Percentiles rank a stretch among this genome's conserved stretches.
Conservation (phyloP, 768 basidiomycete genomes). For the Hirschioporus abietinus region DNA sequence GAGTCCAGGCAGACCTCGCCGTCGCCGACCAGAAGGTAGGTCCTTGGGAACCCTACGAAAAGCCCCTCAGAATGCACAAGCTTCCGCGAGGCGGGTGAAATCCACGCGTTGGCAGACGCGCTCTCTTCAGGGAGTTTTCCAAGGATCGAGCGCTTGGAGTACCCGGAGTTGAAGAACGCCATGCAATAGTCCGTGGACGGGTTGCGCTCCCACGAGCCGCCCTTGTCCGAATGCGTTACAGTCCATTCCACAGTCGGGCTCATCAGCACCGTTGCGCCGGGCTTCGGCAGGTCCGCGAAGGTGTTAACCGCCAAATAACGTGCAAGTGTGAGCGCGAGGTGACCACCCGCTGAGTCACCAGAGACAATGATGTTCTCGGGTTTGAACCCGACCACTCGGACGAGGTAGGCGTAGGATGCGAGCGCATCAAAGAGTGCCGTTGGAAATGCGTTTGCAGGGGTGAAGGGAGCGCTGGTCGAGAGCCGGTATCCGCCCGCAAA, state of each 20-base stretch:
- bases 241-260: neutral
- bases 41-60: conserved; percentile 3
- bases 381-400: conserved; percentile 22
- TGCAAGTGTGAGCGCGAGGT: conserved; percentile 24
- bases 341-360: conserved; percentile 36
- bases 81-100: conserved; percentile 17
- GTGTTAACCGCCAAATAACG: conserved; percentile 13
- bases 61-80: conserved; percentile 11
- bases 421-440: conserved; percentile 32
- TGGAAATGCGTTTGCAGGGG: conserved; percentile 27
- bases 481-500: conserved; percentile 28
- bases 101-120: conserved; percentile 11
- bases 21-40: conserved; percentile 2
- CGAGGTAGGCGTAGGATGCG: conserved; percentile 31
- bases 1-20: conserved; percentile 2
- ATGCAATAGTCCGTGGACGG: neutral
- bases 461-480: conserved; percentile 18
- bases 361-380: conserved; percentile 29
- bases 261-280: conserved; percentile 12
- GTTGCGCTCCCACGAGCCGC: neutral
- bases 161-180: conserved; percentile 7
- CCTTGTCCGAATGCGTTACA: neutral
- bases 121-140: conserved; percentile 10
- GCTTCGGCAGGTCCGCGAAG: conserved; percentile 9
- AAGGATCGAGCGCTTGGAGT: conserved; percentile 11